Conservation (phyloP, 1,284 basidiomycete genomes). For the Marasmius tenuissimus region DNA sequence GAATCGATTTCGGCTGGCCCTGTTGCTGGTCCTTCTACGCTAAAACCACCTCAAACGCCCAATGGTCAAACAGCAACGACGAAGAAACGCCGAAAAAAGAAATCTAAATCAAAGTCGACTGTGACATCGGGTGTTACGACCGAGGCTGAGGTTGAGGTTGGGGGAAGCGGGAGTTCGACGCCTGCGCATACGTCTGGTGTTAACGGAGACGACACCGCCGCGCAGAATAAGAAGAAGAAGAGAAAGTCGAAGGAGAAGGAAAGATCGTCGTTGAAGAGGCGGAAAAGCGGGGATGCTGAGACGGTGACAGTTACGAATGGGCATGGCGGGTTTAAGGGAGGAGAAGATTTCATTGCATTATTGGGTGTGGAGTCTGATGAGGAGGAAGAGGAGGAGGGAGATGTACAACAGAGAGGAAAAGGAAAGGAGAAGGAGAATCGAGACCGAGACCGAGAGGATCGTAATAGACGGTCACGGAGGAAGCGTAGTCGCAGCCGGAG, state of each 20-base stretch:
- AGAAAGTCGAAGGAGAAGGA: neutral
- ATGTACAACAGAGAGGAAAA: neutral
- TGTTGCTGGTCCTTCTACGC: neutral
- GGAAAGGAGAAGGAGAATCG: slow-evolving; percentile 2
- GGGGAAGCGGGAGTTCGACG: neutral
- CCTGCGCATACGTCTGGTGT: neutral
- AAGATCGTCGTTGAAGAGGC: neutral
- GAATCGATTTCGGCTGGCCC: neutral
- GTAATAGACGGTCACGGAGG: neutral
- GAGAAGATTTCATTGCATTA: slow-evolving; percentile 9
- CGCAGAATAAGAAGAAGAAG: neutral
- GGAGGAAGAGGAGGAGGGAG: neutral
- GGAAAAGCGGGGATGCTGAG: neutral
- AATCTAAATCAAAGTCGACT: neutral
- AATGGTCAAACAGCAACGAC: neutral
- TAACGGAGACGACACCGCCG: neutral
- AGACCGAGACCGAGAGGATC: neutral
- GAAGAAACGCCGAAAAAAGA: neutral
- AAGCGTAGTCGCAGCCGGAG: neutral
- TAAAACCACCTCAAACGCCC: neutral
- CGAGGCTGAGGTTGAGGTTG: neutral
- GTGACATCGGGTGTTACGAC: neutral
- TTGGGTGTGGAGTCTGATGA: slow-evolving; percentile 3
- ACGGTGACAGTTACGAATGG: no score
- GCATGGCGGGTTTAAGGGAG: slow-evolving; percentile 1